Conservation (phyloP, 192 early-diverging fungal species). For the Coemansia sp. region DNA sequence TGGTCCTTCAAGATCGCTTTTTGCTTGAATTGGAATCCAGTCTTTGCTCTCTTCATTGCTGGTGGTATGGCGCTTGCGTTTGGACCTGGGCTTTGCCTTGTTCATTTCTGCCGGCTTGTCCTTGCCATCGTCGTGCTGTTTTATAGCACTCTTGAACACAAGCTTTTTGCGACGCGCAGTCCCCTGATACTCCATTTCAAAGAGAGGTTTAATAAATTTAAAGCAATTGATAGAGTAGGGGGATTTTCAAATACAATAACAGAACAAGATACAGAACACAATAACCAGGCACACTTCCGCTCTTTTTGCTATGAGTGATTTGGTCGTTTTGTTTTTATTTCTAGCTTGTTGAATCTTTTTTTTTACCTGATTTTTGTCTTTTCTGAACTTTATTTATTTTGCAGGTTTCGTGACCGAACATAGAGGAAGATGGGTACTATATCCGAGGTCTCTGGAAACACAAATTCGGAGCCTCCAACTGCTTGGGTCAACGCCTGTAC, state of each 20-base stretch:
- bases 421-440: slow-evolving; percentile 25
- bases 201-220: background rate
- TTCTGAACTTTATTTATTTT: background rate
- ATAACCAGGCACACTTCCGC: too few species aligned
- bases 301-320: background rate
- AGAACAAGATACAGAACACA: too few species aligned
- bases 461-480: slow-evolving; percentile 21
- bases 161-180: slow-evolving; percentile 25
- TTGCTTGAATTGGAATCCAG: slow-evolving; percentile 30
- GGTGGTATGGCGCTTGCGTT: background rate
- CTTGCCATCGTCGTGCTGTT: background rate
- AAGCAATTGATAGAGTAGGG: background rate
- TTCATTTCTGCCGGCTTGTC: slow-evolving; percentile 1
- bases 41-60: background rate
- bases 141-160: slow-evolving; percentile 32
- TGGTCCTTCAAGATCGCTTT: slow-evolving; percentile 30
- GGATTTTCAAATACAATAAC: background rate
- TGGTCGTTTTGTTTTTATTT: background rate
- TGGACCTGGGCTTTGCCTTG: slow-evolving; percentile 12
- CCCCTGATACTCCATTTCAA: slow-evolving; percentile 31
- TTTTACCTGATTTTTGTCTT: background rate
- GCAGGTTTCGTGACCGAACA: background rate
- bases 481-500: slow-evolving; percentile 41
- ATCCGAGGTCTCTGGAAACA: slow-evolving; percentile 23
- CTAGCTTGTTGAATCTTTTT: background rate